Base-by-base conservation (phyloP, 176 grass and related monocot species). In the Areca catechu region DNA sequence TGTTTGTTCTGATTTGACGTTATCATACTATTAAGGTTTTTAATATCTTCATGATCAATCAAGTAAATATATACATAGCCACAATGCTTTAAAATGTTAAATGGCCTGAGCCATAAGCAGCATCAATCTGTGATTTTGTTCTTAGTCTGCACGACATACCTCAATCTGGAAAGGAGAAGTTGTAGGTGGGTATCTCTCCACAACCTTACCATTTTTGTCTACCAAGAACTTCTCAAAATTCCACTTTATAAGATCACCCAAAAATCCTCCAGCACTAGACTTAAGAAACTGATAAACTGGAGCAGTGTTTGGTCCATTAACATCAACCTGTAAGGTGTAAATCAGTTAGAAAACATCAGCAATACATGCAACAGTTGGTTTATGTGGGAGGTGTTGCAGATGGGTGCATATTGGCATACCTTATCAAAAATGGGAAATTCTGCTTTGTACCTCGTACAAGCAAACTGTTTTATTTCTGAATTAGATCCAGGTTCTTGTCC, bases 371-470 rank as follows among this genome's bases (percentile, higher is more conserved):
- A 21, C 20, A 62, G 61, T 68, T 22, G 24, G 5, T 37, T 28
- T 24, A 43, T 66, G 53, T 22, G 51, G 6, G 20, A 66, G 65
- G 18, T 43, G 34, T 12, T 43, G 34, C 34, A 43, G 34, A 43
- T 25, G 37, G 6, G 16, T 58, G 65, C 18, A 4, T 63, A 7
- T 22, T 74, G 64, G 1, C 16, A 77, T 83, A 92, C 93, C 93
- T 92, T 98, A 71, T 98, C 84, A 62, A 92, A 98, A 72, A 98
- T 98, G 57, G 93, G 93, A 68, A 92, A 98, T 77, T 92, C 93
- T 67, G 93, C 88, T 92, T 98, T 98, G 55, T 89, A 98, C 68
- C 93, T 92, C 67, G 93, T 98, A 66, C 93, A 98, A 28, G 93
- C 93, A 75, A 98, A 98, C 51, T 98, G 83, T 27, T 98, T 98